phyloP scores from a whole-genome alignment of 1,139 yeast genomes.

The Meyerozyma sp. region DNA sequence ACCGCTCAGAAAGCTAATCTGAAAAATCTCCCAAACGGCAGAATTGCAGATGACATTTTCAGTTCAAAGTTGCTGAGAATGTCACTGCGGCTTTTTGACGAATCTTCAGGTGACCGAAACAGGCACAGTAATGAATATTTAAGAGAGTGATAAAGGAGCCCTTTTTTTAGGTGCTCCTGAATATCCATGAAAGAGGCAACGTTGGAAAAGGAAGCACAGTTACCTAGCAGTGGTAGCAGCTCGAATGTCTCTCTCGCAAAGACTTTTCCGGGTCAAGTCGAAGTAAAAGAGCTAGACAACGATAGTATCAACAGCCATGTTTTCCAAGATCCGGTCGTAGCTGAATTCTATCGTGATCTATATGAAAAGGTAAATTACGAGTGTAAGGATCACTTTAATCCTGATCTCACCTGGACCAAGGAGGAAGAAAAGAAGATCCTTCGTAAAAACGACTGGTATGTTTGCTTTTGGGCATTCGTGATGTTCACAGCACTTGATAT shows the following conservation, averaged over 20 bases:
- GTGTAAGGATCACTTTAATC: slow-evolving; percentile 29
- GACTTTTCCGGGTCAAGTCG: not conserved
- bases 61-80: not conserved
- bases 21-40: too few species aligned
- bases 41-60: too few species aligned
- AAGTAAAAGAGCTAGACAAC: not conserved
- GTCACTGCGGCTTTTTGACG: not conserved
- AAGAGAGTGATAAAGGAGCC: not conserved
- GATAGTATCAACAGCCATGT: slow-evolving; percentile 10
- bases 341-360: slow-evolving; percentile 23
- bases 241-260: not conserved
- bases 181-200: not conserved
- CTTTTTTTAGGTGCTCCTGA: not conserved
- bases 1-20: too few species aligned
- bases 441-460: slow-evolving; percentile 25
- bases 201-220: not conserved
- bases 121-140: too few species aligned
- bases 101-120: not conserved
- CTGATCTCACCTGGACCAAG: slow-evolving; percentile 28
- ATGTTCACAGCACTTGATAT: slow-evolving; percentile 28
- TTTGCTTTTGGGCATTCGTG: slow-evolving; percentile 26
- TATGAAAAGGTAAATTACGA: slow-evolving; percentile 28
- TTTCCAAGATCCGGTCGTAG: slow-evolving; percentile 25
- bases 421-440: slow-evolving; percentile 26
- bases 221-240: not conserved